These are phyloP conservation scores for Podila verticillata DNA, from an alignment of 192 early-diverging fungal genomes.

Conservation along the genomic window DNA sequence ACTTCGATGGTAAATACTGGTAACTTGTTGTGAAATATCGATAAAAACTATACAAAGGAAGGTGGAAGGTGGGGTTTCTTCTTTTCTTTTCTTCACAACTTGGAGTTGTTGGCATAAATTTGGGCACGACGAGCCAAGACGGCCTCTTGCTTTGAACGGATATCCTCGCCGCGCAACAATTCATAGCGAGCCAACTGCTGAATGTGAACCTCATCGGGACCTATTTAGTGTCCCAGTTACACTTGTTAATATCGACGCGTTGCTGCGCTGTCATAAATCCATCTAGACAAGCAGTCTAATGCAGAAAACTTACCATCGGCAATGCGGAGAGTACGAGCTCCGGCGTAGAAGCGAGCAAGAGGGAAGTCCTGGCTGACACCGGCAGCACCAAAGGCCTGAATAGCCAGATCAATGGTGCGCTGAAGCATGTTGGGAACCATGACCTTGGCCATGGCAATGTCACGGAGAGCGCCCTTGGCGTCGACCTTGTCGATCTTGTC, in stretches of 20 bases:
- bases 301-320: conserved; percentile 76
- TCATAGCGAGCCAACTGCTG: conserved; percentile 86
- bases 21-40: too few relatives aligned
- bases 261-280: background rate
- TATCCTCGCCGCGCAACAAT: conserved; percentile 61
- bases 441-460: conserved; percentile 98
- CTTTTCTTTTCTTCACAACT: conserved; percentile 16
- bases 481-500: conserved; percentile 89
- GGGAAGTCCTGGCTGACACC: conserved; percentile 90
- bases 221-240: background rate
- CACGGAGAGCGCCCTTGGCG: conserved; percentile 89
- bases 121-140: conserved; percentile 19
- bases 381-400: conserved; percentile 94
- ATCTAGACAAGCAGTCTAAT: conserved; percentile 11
- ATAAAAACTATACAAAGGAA: too few relatives aligned
- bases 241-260: conserved; percentile 16
- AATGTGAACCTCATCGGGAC: conserved; percentile 91
- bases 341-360: conserved; percentile 85
- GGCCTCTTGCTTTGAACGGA: conserved; percentile 41
- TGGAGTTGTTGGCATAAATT: conserved; percentile 29
- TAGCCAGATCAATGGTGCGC: conserved; percentile 87
- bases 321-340: conserved; percentile 84
- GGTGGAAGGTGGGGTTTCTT: too few relatives aligned
- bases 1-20: too few relatives aligned
- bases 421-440: conserved; percentile 84